Evolutionary conservation across 108 stramenopile genomes (phyloP), one percentile per base, ranked within the genome.

Genomic region (Cylindrotheca fusiformis): DNA sequence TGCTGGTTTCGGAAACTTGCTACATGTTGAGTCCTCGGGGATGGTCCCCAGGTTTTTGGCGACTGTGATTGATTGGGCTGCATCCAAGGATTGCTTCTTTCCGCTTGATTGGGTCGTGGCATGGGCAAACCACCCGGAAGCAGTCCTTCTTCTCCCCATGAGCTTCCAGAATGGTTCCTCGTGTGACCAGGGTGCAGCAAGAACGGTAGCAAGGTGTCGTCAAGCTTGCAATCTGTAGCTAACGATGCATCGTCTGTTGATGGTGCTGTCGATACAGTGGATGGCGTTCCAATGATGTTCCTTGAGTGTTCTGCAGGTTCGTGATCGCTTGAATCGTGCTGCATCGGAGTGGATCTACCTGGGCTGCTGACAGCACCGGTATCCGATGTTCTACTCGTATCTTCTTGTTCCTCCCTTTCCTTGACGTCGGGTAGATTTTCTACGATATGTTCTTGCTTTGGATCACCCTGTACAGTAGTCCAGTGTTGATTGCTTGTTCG

Each of bases 181-280:
- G 46, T 49, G 26, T 72, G 71, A 1, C 47, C 52, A 2, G 71
- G 58, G 1, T 66, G 60, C 30, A 74, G 54, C 6, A 74, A 58
- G 30, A 55, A 55, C 23, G 54, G 55, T n/a, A 56, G 51, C 27
- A 49, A 51, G 12, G 71, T 28, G 48, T 55, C 59, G 24, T 74
- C 72, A 22, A 74, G 47, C 54, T 65, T 74, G 65, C 56, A 62
- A 46, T 74, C 72, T 5, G 63, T 20, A 1, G 55, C 55, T n/a
- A 59, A 58, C 8, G 71, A 71, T 17, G 65, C 79, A 23, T 71
- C 69, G 29, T 69, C 71, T 32, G 74, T 67, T 12, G 79, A 80
- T n/a, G 73, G 69, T 6, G 72, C 79, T 4, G 79, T 80, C n/a
- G 79, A 80, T 10, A 72, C 72, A 2, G 79, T 80, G 25, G 79